These are phyloP conservation scores for Cyclotella kingstonii DNA, from an alignment of 108 stramenopile species.

Conservation along the genomic window DNA sequence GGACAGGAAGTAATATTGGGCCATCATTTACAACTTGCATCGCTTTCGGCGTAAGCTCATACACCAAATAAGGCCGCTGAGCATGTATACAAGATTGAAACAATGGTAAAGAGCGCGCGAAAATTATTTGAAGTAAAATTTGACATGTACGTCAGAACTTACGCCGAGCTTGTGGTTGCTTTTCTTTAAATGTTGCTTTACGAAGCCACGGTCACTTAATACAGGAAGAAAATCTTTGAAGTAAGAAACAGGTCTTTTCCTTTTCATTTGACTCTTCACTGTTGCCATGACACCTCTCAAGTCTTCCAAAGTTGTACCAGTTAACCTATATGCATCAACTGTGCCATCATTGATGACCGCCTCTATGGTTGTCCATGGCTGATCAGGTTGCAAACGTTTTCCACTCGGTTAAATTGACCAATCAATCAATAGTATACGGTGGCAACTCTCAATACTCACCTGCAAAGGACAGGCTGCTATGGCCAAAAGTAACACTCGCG, in stretches of 20 bases:
- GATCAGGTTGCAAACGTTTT: background rate
- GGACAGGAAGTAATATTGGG: slow-evolving; percentile 68
- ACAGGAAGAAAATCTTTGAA: slow-evolving; percentile 53
- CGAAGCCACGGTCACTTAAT: slow-evolving; percentile 42
- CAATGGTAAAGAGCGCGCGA: too few species aligned
- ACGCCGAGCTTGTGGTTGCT: slow-evolving; percentile 20
- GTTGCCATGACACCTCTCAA: slow-evolving; percentile 9
- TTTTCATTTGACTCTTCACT: slow-evolving; percentile 24
- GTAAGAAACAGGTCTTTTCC: slow-evolving; percentile 42
- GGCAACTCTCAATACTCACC: slow-evolving; percentile 7
- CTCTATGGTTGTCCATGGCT: slow-evolving; percentile 43
- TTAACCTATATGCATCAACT: slow-evolving; percentile 64
- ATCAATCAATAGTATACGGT: background rate
- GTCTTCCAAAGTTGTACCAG: too few species aligned
- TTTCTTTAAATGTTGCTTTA: slow-evolving; percentile 38
- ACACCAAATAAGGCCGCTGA: slow-evolving; percentile 30
- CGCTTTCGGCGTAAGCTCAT: slow-evolving; percentile 47
- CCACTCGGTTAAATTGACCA: background rate
- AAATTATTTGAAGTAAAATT: too few species aligned
- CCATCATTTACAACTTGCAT: slow-evolving; percentile 17
- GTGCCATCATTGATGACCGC: slow-evolving; percentile 49
- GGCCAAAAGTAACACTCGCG: slow-evolving; percentile 54
- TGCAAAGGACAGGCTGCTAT: slow-evolving; percentile 37
- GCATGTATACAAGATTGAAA: too few species aligned
- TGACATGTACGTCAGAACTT: too few species aligned